Percentiles rank a stretch among this genome's conserved stretches.
Conservation (phyloP, 2,329 filamentous ascomycete species). For the Botryotinia calthae region DNA sequence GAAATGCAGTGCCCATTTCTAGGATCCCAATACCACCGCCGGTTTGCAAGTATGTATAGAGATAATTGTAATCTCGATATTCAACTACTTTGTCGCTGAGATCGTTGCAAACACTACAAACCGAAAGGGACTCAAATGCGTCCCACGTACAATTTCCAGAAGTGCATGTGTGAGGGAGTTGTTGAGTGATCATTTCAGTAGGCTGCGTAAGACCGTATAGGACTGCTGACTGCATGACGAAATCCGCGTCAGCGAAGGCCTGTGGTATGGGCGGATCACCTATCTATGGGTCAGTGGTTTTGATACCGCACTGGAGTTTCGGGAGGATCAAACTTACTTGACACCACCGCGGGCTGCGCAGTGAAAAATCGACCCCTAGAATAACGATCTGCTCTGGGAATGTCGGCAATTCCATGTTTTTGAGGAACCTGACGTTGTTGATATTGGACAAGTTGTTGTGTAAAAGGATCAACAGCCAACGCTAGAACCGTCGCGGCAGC, state of each 20-base stretch:
- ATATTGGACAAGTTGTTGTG: slow-evolving; percentile 9
- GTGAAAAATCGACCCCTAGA: neutral
- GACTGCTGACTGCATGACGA: slow-evolving; percentile 8
- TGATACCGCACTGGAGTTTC: neutral
- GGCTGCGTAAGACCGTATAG: slow-evolving; percentile 7
- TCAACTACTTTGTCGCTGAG: slow-evolving; percentile 1
- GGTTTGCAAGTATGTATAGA: neutral
- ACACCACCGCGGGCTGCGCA: neutral
- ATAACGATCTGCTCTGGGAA: slow-evolving; percentile 5
- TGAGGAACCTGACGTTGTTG: slow-evolving; percentile 2
- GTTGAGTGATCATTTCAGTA: neutral
- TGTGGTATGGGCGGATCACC: neutral
- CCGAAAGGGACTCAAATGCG: slow-evolving; percentile 3
- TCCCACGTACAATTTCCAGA: slow-evolving; percentile 12
- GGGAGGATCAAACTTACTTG: neutral
- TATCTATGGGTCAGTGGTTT: neutral
- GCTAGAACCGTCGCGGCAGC: slow-evolving; percentile 2
- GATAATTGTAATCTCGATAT: slow-evolving; percentile 8
- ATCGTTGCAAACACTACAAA: slow-evolving; percentile 9
- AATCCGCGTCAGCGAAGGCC: neutral
- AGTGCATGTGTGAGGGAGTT: slow-evolving; percentile 1
- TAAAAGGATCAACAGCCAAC: slow-evolving; percentile 7
- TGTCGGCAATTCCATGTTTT: neutral
- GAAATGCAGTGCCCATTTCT: neutral
- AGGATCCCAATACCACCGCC: neutral